Percentiles rank a stretch among this genome's conserved stretches.
These are phyloP conservation scores for Boechera divaricarpa DNA, from an alignment of 345 rosid genomes.

Conservation along the genomic window DNA sequence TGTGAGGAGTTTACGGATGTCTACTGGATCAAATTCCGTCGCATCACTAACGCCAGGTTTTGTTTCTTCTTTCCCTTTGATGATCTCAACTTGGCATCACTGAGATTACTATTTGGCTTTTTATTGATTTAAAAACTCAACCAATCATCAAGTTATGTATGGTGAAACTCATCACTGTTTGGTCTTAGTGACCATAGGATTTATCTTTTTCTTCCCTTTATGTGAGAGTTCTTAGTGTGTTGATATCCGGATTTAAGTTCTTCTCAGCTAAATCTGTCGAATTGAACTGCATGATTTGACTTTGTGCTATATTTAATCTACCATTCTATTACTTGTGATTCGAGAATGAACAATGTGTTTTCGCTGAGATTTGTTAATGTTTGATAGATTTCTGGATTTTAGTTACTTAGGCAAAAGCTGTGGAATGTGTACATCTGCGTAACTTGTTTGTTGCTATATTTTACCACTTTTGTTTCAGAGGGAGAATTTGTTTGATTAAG, in stretches of 20 bases:
- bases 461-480: constrained; percentile 3
- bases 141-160: neutral
- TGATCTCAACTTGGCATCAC: neutral
- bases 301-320: neutral
- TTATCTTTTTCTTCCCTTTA: neutral
- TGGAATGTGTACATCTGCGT: neutral
- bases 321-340: neutral
- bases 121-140: neutral
- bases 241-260: neutral
- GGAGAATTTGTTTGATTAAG: constrained; percentile 5
- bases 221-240: neutral
- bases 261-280: neutral
- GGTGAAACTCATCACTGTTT: constrained; percentile 1
- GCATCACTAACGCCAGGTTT: constrained; percentile 77
- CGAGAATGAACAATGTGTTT: neutral
- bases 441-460: constrained; percentile 7
- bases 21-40: constrained; percentile 77
- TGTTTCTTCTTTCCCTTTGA: neutral
- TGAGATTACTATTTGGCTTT: neutral
- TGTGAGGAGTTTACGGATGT: constrained; percentile 82
- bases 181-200: neutral
- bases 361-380: neutral
- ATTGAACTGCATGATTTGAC: neutral
- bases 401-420: neutral
- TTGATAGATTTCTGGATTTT: neutral